phyloP scores from a whole-genome alignment of 192 early-diverging fungal genomes.

The Cladochytrium replicatum region DNA sequence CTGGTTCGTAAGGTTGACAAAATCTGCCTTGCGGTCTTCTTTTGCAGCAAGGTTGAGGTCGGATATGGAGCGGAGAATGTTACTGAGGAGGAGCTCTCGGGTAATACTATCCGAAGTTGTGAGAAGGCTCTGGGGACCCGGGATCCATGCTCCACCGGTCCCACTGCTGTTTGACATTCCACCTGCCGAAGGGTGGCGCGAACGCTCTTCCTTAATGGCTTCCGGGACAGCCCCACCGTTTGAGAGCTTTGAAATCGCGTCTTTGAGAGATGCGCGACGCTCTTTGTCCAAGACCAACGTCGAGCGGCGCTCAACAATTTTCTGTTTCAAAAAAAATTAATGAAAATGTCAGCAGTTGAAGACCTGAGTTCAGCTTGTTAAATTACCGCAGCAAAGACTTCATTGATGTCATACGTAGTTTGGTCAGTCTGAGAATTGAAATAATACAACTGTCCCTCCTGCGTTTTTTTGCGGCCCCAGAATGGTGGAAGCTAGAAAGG shows the following conservation, averaged over 20 bases:
- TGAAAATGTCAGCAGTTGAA: conserved; percentile 1
- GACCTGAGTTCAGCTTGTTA: conserved; percentile 5
- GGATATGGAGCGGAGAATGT: conserved; percentile 33
- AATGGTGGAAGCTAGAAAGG: conserved; percentile 30
- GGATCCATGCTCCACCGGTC: conserved; percentile 15
- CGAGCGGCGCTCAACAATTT: background rate
- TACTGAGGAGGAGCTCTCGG: conserved; percentile 40
- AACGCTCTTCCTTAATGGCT: conserved; percentile 1
- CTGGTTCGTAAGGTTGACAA: conserved; percentile 40
- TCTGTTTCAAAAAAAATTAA: background rate
- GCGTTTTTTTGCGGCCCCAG: conserved; percentile 31
- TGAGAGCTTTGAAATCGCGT: background rate
- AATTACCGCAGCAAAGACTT: conserved; percentile 26
- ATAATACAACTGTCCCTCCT: conserved; percentile 33
- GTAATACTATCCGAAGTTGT: conserved; percentile 14
- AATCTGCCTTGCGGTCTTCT: conserved; percentile 40
- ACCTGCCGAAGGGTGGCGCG: conserved; percentile 3
- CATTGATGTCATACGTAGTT: conserved; percentile 36
- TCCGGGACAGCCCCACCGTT: background rate
- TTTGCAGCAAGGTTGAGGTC: conserved; percentile 33
- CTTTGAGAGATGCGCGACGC: background rate
- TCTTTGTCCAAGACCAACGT: background rate
- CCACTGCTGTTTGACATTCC: conserved; percentile 5
- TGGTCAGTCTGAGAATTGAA: conserved; percentile 40
- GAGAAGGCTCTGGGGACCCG: conserved; percentile 23